Conservation (phyloP, 306 rosid species). For the Ziziphus jujuba region DNA sequence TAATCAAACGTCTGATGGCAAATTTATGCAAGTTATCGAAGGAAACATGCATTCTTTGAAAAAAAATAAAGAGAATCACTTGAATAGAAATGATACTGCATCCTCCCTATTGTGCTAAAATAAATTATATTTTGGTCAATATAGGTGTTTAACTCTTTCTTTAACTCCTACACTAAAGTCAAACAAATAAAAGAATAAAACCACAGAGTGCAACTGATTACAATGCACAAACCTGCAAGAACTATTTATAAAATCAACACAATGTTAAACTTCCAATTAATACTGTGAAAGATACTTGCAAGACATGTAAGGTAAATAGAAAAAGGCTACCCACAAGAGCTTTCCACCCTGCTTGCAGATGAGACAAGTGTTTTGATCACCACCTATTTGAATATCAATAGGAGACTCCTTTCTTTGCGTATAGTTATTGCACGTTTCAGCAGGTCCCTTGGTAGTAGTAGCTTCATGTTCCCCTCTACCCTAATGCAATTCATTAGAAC, state of each 20-base stretch:
- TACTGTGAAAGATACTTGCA: constrained; percentile 9
- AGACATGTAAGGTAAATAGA: constrained; percentile 24
- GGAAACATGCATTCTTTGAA: no score
- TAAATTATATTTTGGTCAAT: no score
- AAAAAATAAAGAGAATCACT: no score
- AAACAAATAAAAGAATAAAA: no score
- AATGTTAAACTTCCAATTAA: constrained; percentile 5
- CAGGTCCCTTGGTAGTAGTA: constrained; percentile 17
- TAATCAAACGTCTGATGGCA: no score
- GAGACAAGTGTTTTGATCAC: constrained; percentile 45
- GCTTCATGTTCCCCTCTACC: constrained; percentile 48
- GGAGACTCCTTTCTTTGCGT: constrained; percentile 44
- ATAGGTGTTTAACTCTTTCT: no score
- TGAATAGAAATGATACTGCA: no score
- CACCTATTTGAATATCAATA: constrained; percentile 24
- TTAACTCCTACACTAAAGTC: no score
- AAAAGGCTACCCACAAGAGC: constrained; percentile 69
- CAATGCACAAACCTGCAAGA: neutral
- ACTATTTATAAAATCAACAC: neutral
- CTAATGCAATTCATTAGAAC: constrained; percentile 43
- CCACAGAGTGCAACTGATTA: no score
- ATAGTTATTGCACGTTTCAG: constrained; percentile 25
- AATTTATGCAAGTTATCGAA: no score
- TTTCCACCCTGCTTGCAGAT: constrained; percentile 62
- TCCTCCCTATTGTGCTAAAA: no score